These are phyloP conservation scores for Gossypium bickii DNA, from an alignment of 345 rosid species.

Conservation along the genomic window DNA sequence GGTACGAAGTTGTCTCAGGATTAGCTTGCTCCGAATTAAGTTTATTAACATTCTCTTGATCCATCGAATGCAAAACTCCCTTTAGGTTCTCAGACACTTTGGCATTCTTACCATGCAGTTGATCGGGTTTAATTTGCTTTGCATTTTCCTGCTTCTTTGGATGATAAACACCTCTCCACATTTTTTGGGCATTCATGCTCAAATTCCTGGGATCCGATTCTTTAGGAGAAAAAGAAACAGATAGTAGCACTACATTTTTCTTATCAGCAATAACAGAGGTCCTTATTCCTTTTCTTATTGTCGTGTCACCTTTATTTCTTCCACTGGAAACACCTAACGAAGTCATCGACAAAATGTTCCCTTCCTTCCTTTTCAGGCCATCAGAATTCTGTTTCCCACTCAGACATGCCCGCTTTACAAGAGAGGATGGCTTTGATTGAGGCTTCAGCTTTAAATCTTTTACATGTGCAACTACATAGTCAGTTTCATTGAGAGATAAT, in stretches of 20 bases:
- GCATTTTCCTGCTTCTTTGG: constrained; percentile 17
- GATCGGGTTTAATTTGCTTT: constrained; percentile 18
- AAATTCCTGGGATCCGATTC: constrained; percentile 20
- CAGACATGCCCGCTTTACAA: constrained; percentile 13
- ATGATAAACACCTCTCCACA: constrained; percentile 14
- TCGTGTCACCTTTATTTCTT: constrained; percentile 21
- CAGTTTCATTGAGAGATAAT: constrained; percentile 12
- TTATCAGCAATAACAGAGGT: constrained; percentile 17
- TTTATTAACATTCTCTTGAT: constrained; percentile 17
- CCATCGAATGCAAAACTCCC: constrained; percentile 21
- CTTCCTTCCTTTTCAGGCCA: constrained; percentile 11
- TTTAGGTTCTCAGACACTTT: constrained; percentile 19
- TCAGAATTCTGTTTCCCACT: constrained; percentile 13
- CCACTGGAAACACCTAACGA: constrained; percentile 17
- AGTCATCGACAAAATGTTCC: neutral
- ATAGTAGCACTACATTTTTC: constrained; percentile 13
- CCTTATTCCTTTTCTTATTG: constrained; percentile 19
- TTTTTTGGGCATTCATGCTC: constrained; percentile 15
- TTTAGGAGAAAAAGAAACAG: constrained; percentile 17
- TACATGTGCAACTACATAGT: constrained; percentile 7
- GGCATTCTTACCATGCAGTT: constrained; percentile 9
- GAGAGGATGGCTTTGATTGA: constrained; percentile 9
- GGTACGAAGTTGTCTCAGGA: constrained; percentile 42
- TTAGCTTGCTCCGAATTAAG: constrained; percentile 14
- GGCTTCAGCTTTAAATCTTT: constrained; percentile 15